Evolutionary conservation across 306 rosid species (phyloP).

Genomic region (Malus domestica): ASM211411v1 NC_041793.1:21140001-21140500

Average conservation of each 20-base stretch:
- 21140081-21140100: background rate
- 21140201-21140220: constrained; percentile 66
- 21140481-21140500: constrained; percentile 81
- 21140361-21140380: background rate
- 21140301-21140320: background rate
- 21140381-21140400: constrained; percentile 16
- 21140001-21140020: background rate
- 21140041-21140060: background rate
- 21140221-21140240: constrained; percentile 92
- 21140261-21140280: constrained; percentile 57
- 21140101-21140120: background rate
- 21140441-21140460: constrained; percentile 48
- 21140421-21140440: constrained; percentile 32
- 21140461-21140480: constrained; percentile 49
- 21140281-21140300: constrained; percentile 8
- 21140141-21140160: background rate
- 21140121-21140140: background rate
- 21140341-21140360: background rate
- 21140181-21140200: constrained; percentile 11
- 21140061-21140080: background rate
- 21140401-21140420: constrained; percentile 51
- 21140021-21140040: background rate
- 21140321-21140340: background rate
- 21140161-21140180: background rate
- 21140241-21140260: constrained; percentile 49